Percentiles rank a stretch among this genome's conserved stretches.
Evolutionary conservation across 768 basidiomycete genomes (phyloP).

Genomic region (Fibroporia radiculosa): DNA sequence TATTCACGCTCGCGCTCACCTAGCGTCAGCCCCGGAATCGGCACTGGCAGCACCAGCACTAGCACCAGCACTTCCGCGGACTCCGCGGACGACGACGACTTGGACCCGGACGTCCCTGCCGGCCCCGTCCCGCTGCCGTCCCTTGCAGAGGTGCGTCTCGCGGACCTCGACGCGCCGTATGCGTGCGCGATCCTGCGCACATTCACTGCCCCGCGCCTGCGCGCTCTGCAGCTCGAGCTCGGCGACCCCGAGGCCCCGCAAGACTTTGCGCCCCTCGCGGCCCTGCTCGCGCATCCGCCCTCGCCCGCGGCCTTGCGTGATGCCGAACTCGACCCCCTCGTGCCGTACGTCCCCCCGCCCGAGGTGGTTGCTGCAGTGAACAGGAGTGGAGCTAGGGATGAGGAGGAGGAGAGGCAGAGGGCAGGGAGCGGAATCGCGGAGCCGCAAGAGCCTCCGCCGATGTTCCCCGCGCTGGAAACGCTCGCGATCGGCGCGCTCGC

Average conservation of each 20-base stretch:
- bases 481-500: conserved; percentile 19
- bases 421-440: too few species aligned
- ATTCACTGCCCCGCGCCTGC: conserved; percentile 38
- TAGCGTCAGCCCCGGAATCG: too few species aligned
- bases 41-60: too few species aligned
- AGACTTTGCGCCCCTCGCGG: conserved; percentile 41
- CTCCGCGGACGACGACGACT: conserved; percentile 28
- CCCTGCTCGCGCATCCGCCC: conserved; percentile 12
- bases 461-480: conserved; percentile 19
- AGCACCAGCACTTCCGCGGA: too few species aligned
- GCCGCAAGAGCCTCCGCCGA: conserved; percentile 2
- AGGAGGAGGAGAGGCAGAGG: too few species aligned
- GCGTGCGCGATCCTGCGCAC: conserved; percentile 38
- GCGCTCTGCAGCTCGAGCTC: conserved; percentile 40
- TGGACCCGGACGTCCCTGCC: conserved; percentile 33
- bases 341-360: conserved; percentile 2
- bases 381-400: too few species aligned
- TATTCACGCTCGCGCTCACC: too few species aligned
- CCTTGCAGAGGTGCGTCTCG: conserved; percentile 42
- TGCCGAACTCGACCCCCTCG: conserved; percentile 1
- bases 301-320: neutral
- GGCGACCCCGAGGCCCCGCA: conserved; percentile 29
- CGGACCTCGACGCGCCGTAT: conserved; percentile 50
- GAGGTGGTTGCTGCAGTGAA: conserved; percentile 5
- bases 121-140: conserved; percentile 25